Conservation (phyloP, 176 grass and related monocot genomes). For the Puccinellia tenuiflora region DNA sequence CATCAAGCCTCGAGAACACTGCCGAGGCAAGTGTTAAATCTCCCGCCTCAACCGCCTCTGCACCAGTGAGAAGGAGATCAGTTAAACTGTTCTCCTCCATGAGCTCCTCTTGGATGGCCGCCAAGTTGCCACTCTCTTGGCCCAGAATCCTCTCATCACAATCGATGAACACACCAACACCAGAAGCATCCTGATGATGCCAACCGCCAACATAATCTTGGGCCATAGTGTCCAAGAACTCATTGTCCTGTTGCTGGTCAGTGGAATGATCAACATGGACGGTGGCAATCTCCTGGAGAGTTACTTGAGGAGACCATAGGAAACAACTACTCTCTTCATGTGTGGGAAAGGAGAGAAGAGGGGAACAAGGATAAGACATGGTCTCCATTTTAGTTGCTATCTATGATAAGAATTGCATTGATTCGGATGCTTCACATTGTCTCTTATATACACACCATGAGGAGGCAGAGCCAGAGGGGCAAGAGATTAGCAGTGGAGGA, state of each 20-base stretch:
- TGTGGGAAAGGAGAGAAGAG: slow-evolving; percentile 27
- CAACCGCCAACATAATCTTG: slow-evolving; percentile 15
- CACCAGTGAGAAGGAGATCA: slow-evolving; percentile 48
- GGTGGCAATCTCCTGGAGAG: slow-evolving; percentile 1
- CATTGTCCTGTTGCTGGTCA: slow-evolving; percentile 1
- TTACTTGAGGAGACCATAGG: slow-evolving; percentile 24
- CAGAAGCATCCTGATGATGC: slow-evolving; percentile 19
- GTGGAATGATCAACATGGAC: slow-evolving; percentile 10
- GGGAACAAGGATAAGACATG: slow-evolving; percentile 40
- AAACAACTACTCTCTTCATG: slow-evolving; percentile 30
- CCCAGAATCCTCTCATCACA: neutral
- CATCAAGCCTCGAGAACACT: slow-evolving; percentile 33
- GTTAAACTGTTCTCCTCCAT: slow-evolving; percentile 48
- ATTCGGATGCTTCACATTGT: neutral
- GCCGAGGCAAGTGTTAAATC: slow-evolving; percentile 31
- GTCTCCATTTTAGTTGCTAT: slow-evolving; percentile 32
- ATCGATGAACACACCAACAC: neutral
- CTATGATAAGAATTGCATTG: slow-evolving; percentile 20
- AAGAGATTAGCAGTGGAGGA: neutral
- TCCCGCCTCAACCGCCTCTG: slow-evolving; percentile 37
- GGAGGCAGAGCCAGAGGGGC: neutral
- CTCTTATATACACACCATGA: slow-evolving; percentile 33
- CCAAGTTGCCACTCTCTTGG: slow-evolving; percentile 33
- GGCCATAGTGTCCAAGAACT: slow-evolving; percentile 3
- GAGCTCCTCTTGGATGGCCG: slow-evolving; percentile 39